phyloP scores from a whole-genome alignment of 31 red algal species.

The Endocladia muricata region DNA sequence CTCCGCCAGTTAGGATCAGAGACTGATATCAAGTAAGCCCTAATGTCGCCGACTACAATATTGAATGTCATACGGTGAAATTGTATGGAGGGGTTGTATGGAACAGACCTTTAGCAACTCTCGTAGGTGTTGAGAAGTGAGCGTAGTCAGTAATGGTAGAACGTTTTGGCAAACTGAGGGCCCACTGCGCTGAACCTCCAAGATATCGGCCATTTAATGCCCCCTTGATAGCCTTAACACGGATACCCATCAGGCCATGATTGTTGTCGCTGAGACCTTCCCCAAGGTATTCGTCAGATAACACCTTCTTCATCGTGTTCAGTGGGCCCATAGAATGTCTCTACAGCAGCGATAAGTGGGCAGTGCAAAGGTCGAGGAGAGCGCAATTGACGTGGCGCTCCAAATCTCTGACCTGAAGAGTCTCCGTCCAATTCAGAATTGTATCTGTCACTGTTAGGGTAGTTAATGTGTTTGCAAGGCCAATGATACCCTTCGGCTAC shows the following conservation, averaged over 20 bases:
- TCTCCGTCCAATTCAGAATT: constrained; percentile 13
- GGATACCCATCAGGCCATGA: background rate
- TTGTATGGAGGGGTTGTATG: background rate
- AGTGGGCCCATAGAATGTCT: background rate
- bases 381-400: constrained; percentile 4
- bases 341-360: constrained; percentile 28
- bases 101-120: background rate
- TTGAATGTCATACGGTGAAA: background rate
- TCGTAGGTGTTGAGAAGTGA: background rate
- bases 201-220: background rate
- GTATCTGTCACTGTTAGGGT: constrained; percentile 17
- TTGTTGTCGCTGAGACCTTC: constrained; percentile 33
- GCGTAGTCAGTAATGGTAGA: background rate
- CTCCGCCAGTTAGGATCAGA: too few relatives aligned
- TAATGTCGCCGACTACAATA: background rate
- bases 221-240: background rate
- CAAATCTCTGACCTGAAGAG: constrained; percentile 20
- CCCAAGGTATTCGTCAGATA: background rate
- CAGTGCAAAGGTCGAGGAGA: background rate
- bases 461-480: constrained; percentile 21
- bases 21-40: background rate
- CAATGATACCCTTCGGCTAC: constrained; percentile 19
- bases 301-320: background rate
- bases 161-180: background rate
- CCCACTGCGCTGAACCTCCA: background rate